Evolutionary conservation across 257 asterid genomes (phyloP), one percentile per base, ranked within the genome.

Genomic region (Capsicum baccatum): DNA sequence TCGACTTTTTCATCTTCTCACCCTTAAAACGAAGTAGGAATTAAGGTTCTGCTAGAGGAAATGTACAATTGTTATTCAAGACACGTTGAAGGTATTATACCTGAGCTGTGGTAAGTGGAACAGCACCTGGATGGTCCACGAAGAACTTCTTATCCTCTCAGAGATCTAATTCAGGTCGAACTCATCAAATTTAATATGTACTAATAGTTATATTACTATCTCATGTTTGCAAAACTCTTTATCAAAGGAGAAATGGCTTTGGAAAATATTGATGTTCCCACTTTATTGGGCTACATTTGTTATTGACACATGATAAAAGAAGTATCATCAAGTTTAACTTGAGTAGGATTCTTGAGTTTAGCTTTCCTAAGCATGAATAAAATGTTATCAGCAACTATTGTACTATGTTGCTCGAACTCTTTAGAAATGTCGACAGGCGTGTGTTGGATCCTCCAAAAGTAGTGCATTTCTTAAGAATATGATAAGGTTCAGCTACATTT

Each of bases 1-100:
- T 95, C 88, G 86, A 55, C 87, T 92, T 94, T 92, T 82, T 94
- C 82, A 95, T 93, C 21, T 91, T 93, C 97, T 93, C 98, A 39
- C 98, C 99, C 99, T 95, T 86, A 79, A 85, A 82, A 26, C 33
- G 33, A 1, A 26, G 33, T 26, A 26, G 33, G 33, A 26, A 26
- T 26, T 26, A 26, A 26, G 33, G 33, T 26, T 26, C 33, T 26
- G 1, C 33, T 26, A 26, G 33, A 26, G 33, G 33, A 1, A 26
- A 26, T 26, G 33, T 26, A 26, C 33, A 26, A 26, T 26, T 26
- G 33, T 26, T 26, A 0, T 26, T 26, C 33, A 26, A 0, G 1
- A 26, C 33, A 26, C 33, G 33, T 26, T 26, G 33, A 26, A 26
- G 33, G 33, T 26, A 26, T 0, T 26, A 26, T 26, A 26, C 33